Evolutionary conservation across 2,329 filamentous ascomycete species (phyloP), one percentile per base, ranked within the genome.

Genomic region (Rhynchosporium agropyri): DNA sequence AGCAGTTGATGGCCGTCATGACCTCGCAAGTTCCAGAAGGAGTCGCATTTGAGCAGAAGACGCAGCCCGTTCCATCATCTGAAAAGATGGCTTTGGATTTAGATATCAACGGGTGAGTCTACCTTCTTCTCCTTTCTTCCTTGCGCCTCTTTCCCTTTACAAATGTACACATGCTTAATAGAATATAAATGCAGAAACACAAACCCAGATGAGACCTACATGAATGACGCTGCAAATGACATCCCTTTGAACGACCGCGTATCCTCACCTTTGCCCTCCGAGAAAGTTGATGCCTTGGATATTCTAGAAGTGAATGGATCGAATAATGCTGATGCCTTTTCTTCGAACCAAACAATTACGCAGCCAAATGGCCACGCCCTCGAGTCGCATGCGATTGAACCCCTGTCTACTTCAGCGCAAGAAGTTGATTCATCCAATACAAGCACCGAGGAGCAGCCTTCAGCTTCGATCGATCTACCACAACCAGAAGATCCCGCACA

Each of bases 61-160:
- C 78, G 72, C 78, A 76, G 73, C 77, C 80, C 66, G 71, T 74
- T 73, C 72, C 76, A 74, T 76, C 78, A 70, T 75, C 77, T 71
- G 79, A 80, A 70, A 79, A 78, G 69, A 83, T 83, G 80, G 78
- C 80, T 63, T 76, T 84, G 62, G 79, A 84, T 71, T 74, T 77
- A 65, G 78, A 81, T 50, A 77, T 83, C 70, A 85, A 87, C 73
- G 84, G 84, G 85, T 88, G 78, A 82, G 84, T 83, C 72, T 73
- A 68, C 71, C 70, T 73, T 70, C 69, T 63, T 60, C 70, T 65
- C 63, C 70, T 71, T 51, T 69, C 68, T 60, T 60, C 63, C 67
- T 62, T 69, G 70, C 58, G 46, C 65, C 61, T 65, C 68, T 57
- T 67, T 68, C 60, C 67, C 68, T 58, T 71, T 56, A 65, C 68